Base-by-base conservation (phyloP, 148 eudicot species). In the Beta vulgaris region DNA sequence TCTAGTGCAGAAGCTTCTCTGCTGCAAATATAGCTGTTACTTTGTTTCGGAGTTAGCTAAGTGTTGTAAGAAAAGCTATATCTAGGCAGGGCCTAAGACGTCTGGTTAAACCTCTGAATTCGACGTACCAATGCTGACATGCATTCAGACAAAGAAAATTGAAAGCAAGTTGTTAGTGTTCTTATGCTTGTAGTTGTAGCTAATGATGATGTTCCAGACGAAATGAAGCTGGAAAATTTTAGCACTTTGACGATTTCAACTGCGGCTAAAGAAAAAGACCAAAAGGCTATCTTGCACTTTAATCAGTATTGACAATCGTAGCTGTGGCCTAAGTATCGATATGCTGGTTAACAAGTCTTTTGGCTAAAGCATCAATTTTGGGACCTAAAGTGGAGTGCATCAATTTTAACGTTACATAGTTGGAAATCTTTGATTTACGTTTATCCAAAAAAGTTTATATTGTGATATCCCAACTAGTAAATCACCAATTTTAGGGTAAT, bases 51-150 rank as follows among this genome's bases (percentile, higher is more conserved):
- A 58, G 53, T 25, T 28, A n/a, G 11, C 70, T 63, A 40, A 55
- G 3, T 43, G 62, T 43, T 65, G 67, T 54, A 14, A 54, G 48
- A 67, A 23, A 34, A 34, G 29, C 29, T 49, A 40, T 31, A 23
- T 19, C 62, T 48, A 18, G 23, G 64, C 68, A 42, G 79, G 44
- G 14, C 58, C 60, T 44, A 43, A 29, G 58, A 36, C 31, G 49
- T 49, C 21, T 53, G 34, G 39, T 16, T 35, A 69, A 44, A 44
- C n/a, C 16, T 77, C n/a, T 21, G 25, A 48, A 11, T 71, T 25
- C 29, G 29, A 18, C 42, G 39, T 65, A 16, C 31, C 0, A 26
- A 23, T 36, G 19, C 28, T 25, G 49, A 34, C 14, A 55, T 57
- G 36, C 29, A 55, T 14, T 37, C 23, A 0, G 11, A 19, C 26